Conservation (phyloP, 768 basidiomycete genomes). For the Piloderma croceum region DNA sequence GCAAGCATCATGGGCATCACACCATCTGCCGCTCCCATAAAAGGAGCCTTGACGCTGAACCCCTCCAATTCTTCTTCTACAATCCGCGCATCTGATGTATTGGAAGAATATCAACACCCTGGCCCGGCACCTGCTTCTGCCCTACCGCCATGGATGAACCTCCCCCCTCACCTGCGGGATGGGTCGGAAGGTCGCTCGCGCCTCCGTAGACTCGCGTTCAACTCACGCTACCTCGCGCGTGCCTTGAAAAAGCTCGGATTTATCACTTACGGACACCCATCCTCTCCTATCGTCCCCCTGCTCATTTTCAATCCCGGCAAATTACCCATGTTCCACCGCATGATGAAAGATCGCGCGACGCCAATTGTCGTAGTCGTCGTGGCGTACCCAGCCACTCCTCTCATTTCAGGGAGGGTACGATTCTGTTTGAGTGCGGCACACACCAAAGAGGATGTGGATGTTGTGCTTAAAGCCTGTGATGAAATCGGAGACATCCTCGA, state of each 20-base stretch:
- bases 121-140: slow-evolving; percentile 62
- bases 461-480: slow-evolving; percentile 78
- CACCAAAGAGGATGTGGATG: slow-evolving; percentile 95
- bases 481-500: slow-evolving; percentile 89
- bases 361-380: slow-evolving; percentile 89
- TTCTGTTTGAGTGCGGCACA: slow-evolving; percentile 94
- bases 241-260: slow-evolving; percentile 90
- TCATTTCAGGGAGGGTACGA: slow-evolving; percentile 82
- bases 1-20: slow-evolving; percentile 92
- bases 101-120: slow-evolving; percentile 44
- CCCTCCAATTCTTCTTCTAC: slow-evolving; percentile 19
- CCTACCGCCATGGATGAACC: slow-evolving; percentile 74
- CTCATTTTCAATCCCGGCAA: slow-evolving; percentile 91
- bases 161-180: slow-evolving; percentile 67
- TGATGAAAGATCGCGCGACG: slow-evolving; percentile 77
- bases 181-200: slow-evolving; percentile 82
- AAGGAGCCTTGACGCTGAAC: slow-evolving; percentile 31
- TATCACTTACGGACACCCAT: slow-evolving; percentile 89
- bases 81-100: slow-evolving; percentile 30
- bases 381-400: slow-evolving; percentile 84
- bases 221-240: slow-evolving; percentile 84
- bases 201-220: slow-evolving; percentile 88
- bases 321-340: slow-evolving; percentile 83
- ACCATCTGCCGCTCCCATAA: slow-evolving; percentile 26
- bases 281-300: slow-evolving; percentile 91